A percentile compares a stretch with the other conserved stretches of the same genome.
Evolutionary conservation across 257 asterid genomes (phyloP).

Genomic region (Petunia secreta): DNA sequence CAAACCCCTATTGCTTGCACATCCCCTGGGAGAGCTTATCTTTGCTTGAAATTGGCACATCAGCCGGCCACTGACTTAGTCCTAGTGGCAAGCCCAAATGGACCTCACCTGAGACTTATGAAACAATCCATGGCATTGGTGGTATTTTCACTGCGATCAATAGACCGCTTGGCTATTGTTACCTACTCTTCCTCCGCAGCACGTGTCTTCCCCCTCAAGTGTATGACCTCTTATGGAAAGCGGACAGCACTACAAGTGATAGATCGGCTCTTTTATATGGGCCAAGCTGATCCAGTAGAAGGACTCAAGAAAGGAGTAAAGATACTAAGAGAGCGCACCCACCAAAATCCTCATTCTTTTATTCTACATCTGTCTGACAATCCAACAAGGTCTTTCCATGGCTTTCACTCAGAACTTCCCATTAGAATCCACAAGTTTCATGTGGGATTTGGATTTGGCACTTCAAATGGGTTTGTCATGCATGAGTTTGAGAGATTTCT

Average conservation of each 20-base stretch:
- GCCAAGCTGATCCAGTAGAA: slow-evolving; percentile 81
- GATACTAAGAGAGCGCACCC: slow-evolving; percentile 71
- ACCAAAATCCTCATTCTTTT: slow-evolving; percentile 67
- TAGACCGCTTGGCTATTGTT: slow-evolving; percentile 78
- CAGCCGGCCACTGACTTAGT: slow-evolving; percentile 83
- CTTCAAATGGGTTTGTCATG: slow-evolving; percentile 71
- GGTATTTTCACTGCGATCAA: slow-evolving; percentile 70
- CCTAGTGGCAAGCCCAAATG: slow-evolving; percentile 78
- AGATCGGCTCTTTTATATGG: slow-evolving; percentile 71
- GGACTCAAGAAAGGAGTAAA: slow-evolving; percentile 85
- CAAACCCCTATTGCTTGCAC: slow-evolving; percentile 35
- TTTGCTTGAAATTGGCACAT: slow-evolving; percentile 57
- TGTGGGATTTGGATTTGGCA: slow-evolving; percentile 65
- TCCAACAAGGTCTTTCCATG: slow-evolving; percentile 65
- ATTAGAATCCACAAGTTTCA: slow-evolving; percentile 60
- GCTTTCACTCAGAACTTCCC: slow-evolving; percentile 47
- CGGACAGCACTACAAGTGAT: slow-evolving; percentile 72
- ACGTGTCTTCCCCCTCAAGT: slow-evolving; percentile 78
- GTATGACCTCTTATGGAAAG: slow-evolving; percentile 84
- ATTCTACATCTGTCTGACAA: slow-evolving; percentile 70
- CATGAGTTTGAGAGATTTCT: slow-evolving; percentile 83
- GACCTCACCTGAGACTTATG: slow-evolving; percentile 88
- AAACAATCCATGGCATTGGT: slow-evolving; percentile 87
- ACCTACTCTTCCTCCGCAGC: slow-evolving; percentile 84
- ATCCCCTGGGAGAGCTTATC: slow-evolving; percentile 52